A percentile compares a stretch with the other conserved stretches of the same genome.
Conservation (phyloP, 768 basidiomycete species). For the Amanita phalloides region DNA sequence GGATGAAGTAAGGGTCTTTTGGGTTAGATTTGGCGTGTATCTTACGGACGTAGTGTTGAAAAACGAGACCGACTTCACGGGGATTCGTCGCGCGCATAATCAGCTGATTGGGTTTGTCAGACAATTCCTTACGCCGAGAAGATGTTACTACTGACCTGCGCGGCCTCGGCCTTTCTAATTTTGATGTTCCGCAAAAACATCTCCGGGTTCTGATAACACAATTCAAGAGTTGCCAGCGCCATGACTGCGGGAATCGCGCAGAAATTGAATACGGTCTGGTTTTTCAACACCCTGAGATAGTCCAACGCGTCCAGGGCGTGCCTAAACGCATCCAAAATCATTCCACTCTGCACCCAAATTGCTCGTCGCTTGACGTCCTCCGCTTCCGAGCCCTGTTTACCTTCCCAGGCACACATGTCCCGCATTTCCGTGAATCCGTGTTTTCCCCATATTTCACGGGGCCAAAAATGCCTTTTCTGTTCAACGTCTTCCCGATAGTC, state of each 20-base stretch:
- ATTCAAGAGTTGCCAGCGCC: conserved; percentile 88
- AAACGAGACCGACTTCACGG: conserved; percentile 81
- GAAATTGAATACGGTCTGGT: conserved; percentile 92
- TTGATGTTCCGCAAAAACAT: conserved; percentile 89
- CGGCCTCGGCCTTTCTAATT: conserved; percentile 88
- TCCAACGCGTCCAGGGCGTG: conserved; percentile 84
- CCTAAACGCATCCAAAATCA: conserved; percentile 80
- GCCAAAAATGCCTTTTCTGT: conserved; percentile 87
- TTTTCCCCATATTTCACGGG: conserved; percentile 79
- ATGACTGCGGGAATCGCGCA: conserved; percentile 91
- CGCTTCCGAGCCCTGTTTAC: conserved; percentile 35
- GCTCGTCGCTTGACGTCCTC: conserved; percentile 35
- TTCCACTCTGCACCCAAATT: conserved; percentile 74
- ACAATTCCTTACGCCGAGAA: neutral
- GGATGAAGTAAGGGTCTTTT: conserved; percentile 80
- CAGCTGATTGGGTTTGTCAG: conserved; percentile 36
- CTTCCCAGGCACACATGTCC: conserved; percentile 35
- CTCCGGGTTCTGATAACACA: conserved; percentile 87
- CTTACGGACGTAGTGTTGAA: conserved; percentile 68
- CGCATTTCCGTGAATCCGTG: conserved; percentile 66
- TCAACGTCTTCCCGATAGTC: conserved; percentile 91
- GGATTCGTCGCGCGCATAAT: conserved; percentile 92
- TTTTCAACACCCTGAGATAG: conserved; percentile 77
- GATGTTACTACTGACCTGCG: conserved; percentile 40
- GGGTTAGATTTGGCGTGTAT: conserved; percentile 77